Evolutionary conservation across 2,329 filamentous ascomycete genomes (phyloP).

Genomic region (Colletotrichum sp.): DNA sequence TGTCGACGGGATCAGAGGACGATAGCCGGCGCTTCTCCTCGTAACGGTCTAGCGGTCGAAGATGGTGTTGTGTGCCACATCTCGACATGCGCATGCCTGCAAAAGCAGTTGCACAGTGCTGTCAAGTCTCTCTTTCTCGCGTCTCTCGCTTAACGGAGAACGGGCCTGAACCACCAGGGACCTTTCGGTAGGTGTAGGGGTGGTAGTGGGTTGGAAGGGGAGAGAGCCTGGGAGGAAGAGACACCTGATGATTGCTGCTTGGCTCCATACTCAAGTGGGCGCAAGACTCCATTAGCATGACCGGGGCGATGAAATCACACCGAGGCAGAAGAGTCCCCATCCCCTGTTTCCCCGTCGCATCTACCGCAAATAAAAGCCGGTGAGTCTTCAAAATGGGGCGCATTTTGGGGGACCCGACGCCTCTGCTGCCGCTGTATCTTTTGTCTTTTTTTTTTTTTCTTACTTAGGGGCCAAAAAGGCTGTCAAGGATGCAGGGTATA

Average conservation of each 20-base stretch:
- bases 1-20: neutral
- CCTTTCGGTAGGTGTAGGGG: neutral
- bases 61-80: neutral
- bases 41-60: neutral
- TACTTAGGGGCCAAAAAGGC: neutral
- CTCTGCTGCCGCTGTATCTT: neutral
- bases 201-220: neutral
- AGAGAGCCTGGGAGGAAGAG: neutral
- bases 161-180: neutral
- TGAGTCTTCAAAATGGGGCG: conserved; percentile 14
- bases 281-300: neutral
- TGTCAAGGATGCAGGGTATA: neutral
- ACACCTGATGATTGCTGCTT: neutral
- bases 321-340: neutral
- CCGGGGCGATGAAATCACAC: neutral
- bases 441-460: neutral
- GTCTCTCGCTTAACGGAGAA: neutral
- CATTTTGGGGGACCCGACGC: neutral
- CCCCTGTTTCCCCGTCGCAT: neutral
- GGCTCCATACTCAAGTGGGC: neutral
- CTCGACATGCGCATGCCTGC: neutral
- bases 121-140: neutral
- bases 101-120: conserved; percentile 3
- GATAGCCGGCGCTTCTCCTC: neutral
- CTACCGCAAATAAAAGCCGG: conserved; percentile 1